Conservation (phyloP, 345 rosid species). For the Murraya koenigii region DNA sequence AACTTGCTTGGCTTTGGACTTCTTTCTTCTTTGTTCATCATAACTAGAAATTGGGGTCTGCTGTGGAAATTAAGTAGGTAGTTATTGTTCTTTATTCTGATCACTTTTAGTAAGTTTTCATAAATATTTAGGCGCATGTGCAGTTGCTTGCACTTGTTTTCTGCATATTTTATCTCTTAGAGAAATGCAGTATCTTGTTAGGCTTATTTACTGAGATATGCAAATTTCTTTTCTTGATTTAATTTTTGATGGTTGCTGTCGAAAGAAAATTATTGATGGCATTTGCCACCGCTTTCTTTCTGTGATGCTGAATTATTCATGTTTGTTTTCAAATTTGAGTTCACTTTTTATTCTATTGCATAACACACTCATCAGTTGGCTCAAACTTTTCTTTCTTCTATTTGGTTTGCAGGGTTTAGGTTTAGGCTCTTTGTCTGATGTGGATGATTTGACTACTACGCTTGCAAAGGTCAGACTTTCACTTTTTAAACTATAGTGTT, state of each 20-base stretch:
- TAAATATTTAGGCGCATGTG: not conserved
- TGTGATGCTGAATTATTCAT: not conserved
- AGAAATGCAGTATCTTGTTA: not conserved
- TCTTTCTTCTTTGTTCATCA: not conserved
- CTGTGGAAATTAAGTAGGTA: not conserved
- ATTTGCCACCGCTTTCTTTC: not conserved
- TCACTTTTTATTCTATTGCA: not conserved
- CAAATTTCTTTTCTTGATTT: not conserved
- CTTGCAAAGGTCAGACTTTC: constrained; percentile 72
- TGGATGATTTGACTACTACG: constrained; percentile 90
- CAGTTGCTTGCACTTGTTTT: not conserved
- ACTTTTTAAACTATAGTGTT: not conserved
- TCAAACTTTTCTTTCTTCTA: not conserved
- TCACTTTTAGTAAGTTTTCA: not conserved
- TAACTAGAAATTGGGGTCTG: not conserved
- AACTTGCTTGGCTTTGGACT: not conserved
- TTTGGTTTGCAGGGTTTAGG: constrained; percentile 49
- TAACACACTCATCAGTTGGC: not conserved
- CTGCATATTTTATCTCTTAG: not conserved
- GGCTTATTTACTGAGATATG: not conserved
- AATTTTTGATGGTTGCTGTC: too few relatives aligned
- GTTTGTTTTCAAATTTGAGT: not conserved
- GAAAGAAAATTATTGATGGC: not conserved
- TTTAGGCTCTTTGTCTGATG: constrained; percentile 73
- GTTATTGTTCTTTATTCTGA: not conserved